Evolutionary conservation across 1,139 yeast genomes (phyloP).

Genomic region (Yamadazyma dushanensis): DNA sequence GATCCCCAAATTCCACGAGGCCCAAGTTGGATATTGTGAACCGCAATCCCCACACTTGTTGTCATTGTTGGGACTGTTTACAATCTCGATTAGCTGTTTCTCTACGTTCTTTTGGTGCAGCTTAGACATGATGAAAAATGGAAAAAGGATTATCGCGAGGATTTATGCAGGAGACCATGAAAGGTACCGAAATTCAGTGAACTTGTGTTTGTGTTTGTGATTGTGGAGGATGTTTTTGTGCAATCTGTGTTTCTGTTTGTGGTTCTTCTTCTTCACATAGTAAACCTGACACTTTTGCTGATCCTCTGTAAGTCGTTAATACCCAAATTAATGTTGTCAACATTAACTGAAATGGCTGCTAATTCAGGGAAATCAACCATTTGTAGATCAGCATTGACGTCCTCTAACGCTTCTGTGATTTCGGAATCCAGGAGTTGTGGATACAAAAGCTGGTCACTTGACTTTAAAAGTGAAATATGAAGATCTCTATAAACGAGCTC

Average conservation of each 20-base stretch:
- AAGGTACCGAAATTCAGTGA: no score
- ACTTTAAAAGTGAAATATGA: constrained; percentile 4
- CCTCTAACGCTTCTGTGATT: neutral
- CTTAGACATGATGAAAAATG: constrained; percentile 24
- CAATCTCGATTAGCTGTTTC: constrained; percentile 43
- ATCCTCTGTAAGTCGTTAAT: neutral
- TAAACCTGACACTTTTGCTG: neutral
- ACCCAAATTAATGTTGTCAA: constrained; percentile 2
- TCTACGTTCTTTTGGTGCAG: constrained; percentile 39
- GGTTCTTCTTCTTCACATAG: neutral
- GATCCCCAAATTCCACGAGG: constrained; percentile 53
- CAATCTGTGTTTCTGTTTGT: no score
- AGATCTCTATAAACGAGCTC: neutral
- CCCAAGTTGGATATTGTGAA: constrained; percentile 61
- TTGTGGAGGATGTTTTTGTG: no score
- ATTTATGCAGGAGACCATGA: no score
- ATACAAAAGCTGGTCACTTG: constrained; percentile 2
- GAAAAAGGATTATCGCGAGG: no score
- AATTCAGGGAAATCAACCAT: neutral
- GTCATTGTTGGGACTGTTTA: constrained; percentile 39
- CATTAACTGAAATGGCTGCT: neutral
- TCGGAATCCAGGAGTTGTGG: neutral
- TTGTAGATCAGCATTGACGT: constrained; percentile 2
- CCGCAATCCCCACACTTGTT: constrained; percentile 79
- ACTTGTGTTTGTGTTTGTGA: no score